Percentiles rank a stretch among this genome's conserved stretches.
Evolutionary conservation across 768 basidiomycete genomes (phyloP).

Genomic region (Pleurotus salmoneostramineus): DNA sequence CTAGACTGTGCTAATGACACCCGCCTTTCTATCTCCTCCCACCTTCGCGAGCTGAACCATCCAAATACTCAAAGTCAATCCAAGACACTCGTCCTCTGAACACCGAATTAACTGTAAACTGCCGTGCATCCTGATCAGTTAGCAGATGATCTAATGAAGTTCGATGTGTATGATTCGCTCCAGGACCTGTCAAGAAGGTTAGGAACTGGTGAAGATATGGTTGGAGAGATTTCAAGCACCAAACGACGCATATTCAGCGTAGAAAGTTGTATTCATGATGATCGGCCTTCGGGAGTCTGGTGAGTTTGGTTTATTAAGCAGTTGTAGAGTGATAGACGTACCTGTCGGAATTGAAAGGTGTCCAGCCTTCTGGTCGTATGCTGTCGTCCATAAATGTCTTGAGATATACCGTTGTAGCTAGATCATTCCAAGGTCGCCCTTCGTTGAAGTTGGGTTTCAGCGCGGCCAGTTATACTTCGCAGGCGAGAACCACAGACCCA

Average conservation of each 20-base stretch:
- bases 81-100: conserved; percentile 47
- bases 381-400: conserved; percentile 56
- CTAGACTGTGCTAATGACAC: no score
- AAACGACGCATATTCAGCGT: conserved; percentile 52
- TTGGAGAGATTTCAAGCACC: conserved; percentile 25
- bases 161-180: conserved; percentile 42
- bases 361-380: conserved; percentile 48
- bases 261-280: conserved; percentile 52
- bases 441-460: not conserved
- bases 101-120: conserved; percentile 45
- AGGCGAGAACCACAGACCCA: conserved; percentile 34
- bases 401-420: conserved; percentile 51
- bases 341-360: conserved; percentile 40
- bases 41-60: not conserved
- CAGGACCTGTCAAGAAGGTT: conserved; percentile 39
- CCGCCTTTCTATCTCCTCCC: no score
- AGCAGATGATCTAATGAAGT: conserved; percentile 46
- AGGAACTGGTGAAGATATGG: not conserved
- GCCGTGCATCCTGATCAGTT: conserved; percentile 29
- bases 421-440: conserved; percentile 61
- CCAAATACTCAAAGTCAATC: conserved; percentile 48
- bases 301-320: not conserved
- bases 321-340: conserved; percentile 11
- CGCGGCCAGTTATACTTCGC: not conserved
- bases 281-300: conserved; percentile 25